Conservation (phyloP, 164 flowering plant genomes). For the Stephania cephalantha region DNA sequence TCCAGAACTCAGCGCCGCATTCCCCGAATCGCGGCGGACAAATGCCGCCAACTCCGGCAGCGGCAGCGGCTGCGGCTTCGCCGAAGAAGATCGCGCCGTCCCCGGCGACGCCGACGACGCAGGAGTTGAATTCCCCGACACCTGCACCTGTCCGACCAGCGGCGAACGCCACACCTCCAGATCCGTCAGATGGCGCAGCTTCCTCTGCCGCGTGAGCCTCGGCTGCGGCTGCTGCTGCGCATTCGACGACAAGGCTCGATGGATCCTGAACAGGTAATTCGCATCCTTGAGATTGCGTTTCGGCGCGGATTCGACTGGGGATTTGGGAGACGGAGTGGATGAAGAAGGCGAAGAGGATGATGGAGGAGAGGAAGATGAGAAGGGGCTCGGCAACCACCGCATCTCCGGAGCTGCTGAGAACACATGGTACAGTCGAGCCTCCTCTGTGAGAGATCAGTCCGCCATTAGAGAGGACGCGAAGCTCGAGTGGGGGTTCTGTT, state of each 20-base stretch:
- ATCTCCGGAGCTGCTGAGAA: conserved; percentile 20
- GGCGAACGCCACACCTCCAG: conserved; percentile 10
- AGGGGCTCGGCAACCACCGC: conserved; percentile 37
- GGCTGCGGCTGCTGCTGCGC: conserved; percentile 5
- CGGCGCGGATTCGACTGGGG: conserved; percentile 3
- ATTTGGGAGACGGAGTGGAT: conserved; percentile 8
- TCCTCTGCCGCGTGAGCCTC: conserved; percentile 24
- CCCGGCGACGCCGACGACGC: conserved; percentile 3
- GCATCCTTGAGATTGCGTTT: conserved; percentile 4
- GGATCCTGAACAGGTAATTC: conserved; percentile 7
- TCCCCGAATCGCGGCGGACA: conserved; percentile 3
- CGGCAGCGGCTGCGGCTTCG: conserved; percentile 23
- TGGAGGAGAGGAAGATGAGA: conserved; percentile 17
- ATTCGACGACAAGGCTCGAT: background rate
- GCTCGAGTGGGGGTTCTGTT: background rate
- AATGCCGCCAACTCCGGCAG: background rate
- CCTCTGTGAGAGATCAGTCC: background rate
- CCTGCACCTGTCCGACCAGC: background rate
- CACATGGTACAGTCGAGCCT: conserved; percentile 18
- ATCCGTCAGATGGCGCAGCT: conserved; percentile 23
- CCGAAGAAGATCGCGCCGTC: background rate
- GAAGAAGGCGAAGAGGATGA: background rate
- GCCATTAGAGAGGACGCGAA: background rate
- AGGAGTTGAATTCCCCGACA: background rate
- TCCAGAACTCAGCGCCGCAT: background rate